phyloP scores from a whole-genome alignment of 1,139 yeast species.

The Williopsis jadinii region DNA sequence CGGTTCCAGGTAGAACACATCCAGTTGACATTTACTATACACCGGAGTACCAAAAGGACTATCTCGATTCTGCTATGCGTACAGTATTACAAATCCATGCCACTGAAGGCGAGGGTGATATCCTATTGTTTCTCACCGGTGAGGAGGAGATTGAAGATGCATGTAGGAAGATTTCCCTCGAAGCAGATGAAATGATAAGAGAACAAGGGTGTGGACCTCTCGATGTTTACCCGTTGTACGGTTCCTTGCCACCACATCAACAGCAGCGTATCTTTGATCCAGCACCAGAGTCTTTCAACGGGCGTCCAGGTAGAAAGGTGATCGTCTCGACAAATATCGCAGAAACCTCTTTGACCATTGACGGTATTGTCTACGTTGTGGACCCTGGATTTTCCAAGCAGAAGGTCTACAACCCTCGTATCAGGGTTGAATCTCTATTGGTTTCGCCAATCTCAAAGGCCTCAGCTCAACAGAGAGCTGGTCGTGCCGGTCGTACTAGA shows the following conservation, averaged over 20 bases:
- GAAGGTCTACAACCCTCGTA: constrained; percentile 93
- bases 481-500: constrained; percentile 99
- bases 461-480: constrained; percentile 96
- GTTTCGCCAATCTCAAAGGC: constrained; percentile 98
- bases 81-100: constrained; percentile 96
- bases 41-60: constrained; percentile 93
- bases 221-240: constrained; percentile 86
- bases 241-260: constrained; percentile 92
- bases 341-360: constrained; percentile 95
- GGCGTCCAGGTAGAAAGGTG: constrained; percentile 89
- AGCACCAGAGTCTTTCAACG: constrained; percentile 60
- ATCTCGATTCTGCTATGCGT: constrained; percentile 88
- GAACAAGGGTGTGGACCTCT: constrained; percentile 90
- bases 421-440: constrained; percentile 86
- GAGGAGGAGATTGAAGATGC: constrained; percentile 99
- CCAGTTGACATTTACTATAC: constrained; percentile 97
- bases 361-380: constrained; percentile 94
- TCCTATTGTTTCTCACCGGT: constrained; percentile 85
- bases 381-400: constrained; percentile 98
- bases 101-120: constrained; percentile 91
- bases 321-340: constrained; percentile 96
- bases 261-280: constrained; percentile 91
- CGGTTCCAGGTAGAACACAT: constrained; percentile 97
- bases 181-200: constrained; percentile 80
- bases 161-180: constrained; percentile 78